Evolutionary conservation across 495 filamentous ascomycete genomes (phyloP).

Genomic region (Penicillium atrosanguineum): DNA sequence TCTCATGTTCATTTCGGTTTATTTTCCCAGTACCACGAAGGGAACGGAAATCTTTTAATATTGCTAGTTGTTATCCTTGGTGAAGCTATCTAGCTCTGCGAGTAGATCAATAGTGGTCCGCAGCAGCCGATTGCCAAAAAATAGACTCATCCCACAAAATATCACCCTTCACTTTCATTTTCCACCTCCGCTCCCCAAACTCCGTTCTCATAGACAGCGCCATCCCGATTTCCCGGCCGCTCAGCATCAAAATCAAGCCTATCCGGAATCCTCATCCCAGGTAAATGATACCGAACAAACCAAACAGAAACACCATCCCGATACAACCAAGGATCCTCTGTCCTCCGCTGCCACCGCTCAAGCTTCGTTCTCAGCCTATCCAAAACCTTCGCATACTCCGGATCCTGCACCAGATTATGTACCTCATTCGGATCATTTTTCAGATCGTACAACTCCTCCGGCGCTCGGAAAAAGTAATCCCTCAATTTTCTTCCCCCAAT

Average conservation of each 20-base stretch:
- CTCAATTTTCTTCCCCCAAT: slow-evolving; percentile 35
- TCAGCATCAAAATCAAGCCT: slow-evolving; percentile 36
- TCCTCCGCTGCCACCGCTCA: slow-evolving; percentile 38
- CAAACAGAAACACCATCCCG: slow-evolving; percentile 38
- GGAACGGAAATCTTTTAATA: background rate
- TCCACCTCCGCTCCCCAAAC: background rate
- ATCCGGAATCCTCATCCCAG: slow-evolving; percentile 40
- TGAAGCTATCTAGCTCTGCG: background rate
- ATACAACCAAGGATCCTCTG: slow-evolving; percentile 42
- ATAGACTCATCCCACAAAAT: background rate
- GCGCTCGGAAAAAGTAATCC: slow-evolving; percentile 39
- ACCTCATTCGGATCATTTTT: slow-evolving; percentile 39
- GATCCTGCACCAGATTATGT: slow-evolving; percentile 30
- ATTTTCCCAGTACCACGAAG: background rate
- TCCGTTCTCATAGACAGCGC: too few species aligned
- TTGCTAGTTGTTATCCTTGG: background rate
- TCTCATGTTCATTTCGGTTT: background rate
- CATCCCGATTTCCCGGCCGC: too few species aligned
- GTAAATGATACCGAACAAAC: slow-evolving; percentile 25
- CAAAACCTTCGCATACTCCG: slow-evolving; percentile 21
- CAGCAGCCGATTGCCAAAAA: background rate
- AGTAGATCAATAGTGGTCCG: background rate
- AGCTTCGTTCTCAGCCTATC: slow-evolving; percentile 26
- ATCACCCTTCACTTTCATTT: background rate
- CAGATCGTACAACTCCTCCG: slow-evolving; percentile 44